Evolutionary conservation across 345 rosid species (phyloP).

Genomic region (Salix brachista): DNA sequence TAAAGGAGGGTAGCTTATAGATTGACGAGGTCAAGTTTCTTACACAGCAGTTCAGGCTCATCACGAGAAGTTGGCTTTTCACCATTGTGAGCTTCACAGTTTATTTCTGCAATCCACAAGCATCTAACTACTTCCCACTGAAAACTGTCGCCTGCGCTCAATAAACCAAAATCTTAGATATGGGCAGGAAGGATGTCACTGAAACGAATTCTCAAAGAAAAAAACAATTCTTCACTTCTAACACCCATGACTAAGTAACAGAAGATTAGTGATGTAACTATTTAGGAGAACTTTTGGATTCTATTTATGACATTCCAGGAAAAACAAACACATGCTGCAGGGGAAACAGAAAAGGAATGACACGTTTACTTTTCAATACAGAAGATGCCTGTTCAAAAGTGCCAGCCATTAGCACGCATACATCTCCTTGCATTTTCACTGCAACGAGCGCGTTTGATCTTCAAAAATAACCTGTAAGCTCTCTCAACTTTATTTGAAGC

Average conservation of each 20-base stretch:
- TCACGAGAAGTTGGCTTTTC: neutral
- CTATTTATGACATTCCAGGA: neutral
- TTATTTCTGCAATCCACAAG: neutral
- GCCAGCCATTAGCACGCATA: conserved; percentile 93
- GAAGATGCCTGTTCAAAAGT: conserved; percentile 43
- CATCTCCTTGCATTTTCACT: conserved; percentile 59
- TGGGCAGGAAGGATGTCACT: too few relatives aligned
- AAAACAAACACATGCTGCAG: neutral
- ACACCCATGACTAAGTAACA: too few relatives aligned
- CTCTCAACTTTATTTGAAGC: conserved; percentile 62
- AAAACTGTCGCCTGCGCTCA: neutral
- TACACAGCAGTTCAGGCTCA: neutral
- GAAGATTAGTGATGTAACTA: too few relatives aligned
- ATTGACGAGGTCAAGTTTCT: neutral
- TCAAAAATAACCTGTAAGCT: conserved; percentile 73
- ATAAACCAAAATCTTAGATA: neutral
- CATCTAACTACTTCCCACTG: neutral
- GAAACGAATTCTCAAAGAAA: too few relatives aligned
- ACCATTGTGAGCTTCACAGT: conserved; percentile 1
- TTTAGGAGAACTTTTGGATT: too few relatives aligned
- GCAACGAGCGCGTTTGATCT: conserved; percentile 65
- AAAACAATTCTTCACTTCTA: too few relatives aligned
- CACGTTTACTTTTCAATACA: neutral
- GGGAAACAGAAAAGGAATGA: neutral
- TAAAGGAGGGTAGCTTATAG: neutral